Evolutionary conservation across 176 grass and related monocot species (phyloP).

Genomic region (Chloris gayana): DNA sequence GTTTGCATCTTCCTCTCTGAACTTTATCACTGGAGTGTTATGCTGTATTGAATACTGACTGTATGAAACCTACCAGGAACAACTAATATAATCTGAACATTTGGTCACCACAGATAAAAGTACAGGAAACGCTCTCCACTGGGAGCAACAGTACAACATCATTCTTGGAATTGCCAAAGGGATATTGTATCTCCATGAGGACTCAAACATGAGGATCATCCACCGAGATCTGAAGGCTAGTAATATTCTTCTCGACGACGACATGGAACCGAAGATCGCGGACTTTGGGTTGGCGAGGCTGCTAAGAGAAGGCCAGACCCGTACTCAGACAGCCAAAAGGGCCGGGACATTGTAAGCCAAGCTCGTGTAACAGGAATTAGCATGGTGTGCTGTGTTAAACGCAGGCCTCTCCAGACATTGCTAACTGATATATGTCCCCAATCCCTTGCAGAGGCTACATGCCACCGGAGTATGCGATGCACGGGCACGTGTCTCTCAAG

Average conservation of each 20-base stretch:
- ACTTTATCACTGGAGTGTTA: background rate
- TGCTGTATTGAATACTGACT: background rate
- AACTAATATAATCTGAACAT: background rate
- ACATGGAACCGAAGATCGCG: slow-evolving; percentile 55
- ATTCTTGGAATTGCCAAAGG: slow-evolving; percentile 56
- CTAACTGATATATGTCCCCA: background rate
- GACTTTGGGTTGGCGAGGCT: slow-evolving; percentile 55
- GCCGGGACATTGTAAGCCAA: slow-evolving; percentile 50
- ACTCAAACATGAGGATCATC: slow-evolving; percentile 50
- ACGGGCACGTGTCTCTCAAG: slow-evolving; percentile 42
- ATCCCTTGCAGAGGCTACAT: slow-evolving; percentile 45
- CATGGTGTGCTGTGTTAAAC: background rate
- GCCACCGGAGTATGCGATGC: slow-evolving; percentile 30
- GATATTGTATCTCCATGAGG: slow-evolving; percentile 60
- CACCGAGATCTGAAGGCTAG: slow-evolving; percentile 54
- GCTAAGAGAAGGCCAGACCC: slow-evolving; percentile 34
- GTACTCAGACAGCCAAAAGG: slow-evolving; percentile 11
- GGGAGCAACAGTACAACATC: slow-evolving; percentile 44
- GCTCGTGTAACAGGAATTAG: background rate
- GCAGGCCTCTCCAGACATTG: background rate
- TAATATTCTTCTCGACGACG: slow-evolving; percentile 42
- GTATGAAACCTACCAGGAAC: background rate
- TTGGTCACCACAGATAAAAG: slow-evolving; percentile 1
- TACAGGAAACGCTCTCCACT: background rate
- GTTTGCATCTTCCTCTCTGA: background rate